A percentile compares a stretch with the other conserved stretches of the same genome.
These are phyloP conservation scores for Jacaranda copaia DNA, from an alignment of 257 asterid species.

Conservation along the genomic window DNA sequence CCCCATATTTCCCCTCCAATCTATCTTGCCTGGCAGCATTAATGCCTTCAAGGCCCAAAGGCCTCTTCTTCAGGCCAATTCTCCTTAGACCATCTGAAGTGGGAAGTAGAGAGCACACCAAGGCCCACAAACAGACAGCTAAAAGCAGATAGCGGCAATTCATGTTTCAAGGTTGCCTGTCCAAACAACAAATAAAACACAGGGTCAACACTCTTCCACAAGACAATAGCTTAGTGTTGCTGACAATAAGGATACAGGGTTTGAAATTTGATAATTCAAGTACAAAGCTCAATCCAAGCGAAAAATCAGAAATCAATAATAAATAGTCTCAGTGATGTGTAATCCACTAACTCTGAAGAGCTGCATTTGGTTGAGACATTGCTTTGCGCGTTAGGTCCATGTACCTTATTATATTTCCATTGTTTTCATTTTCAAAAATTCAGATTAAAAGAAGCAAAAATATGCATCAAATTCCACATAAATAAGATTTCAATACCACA, in stretches of 20 bases:
- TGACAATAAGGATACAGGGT: too few species aligned
- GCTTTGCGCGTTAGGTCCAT: not conserved
- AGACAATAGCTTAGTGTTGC: too few species aligned
- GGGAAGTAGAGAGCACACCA: slow-evolving; percentile 59
- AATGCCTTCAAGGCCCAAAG: slow-evolving; percentile 54
- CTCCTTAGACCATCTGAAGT: slow-evolving; percentile 67
- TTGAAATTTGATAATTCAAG: not conserved
- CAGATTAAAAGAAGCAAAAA: too few species aligned
- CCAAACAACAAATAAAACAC: slow-evolving; percentile 10
- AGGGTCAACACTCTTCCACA: too few species aligned
- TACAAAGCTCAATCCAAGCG: too few species aligned
- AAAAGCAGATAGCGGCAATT: slow-evolving; percentile 48
- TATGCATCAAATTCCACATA: not conserved
- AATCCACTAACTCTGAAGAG: not conserved
- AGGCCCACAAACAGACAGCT: slow-evolving; percentile 54
- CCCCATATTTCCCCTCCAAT: slow-evolving; percentile 51
- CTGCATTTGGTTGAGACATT: not conserved
- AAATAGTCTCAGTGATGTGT: not conserved
- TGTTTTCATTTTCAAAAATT: too few species aligned
- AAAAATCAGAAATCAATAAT: not conserved
- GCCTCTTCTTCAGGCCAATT: slow-evolving; percentile 71
- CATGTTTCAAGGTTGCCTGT: slow-evolving; percentile 66
- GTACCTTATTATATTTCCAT: too few species aligned
- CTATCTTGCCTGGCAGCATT: slow-evolving; percentile 63
- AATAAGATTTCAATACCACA: not conserved